These are phyloP conservation scores for Exserohilum turcica DNA, from an alignment of 2,329 filamentous ascomycete species.

Conservation along the genomic window DNA sequence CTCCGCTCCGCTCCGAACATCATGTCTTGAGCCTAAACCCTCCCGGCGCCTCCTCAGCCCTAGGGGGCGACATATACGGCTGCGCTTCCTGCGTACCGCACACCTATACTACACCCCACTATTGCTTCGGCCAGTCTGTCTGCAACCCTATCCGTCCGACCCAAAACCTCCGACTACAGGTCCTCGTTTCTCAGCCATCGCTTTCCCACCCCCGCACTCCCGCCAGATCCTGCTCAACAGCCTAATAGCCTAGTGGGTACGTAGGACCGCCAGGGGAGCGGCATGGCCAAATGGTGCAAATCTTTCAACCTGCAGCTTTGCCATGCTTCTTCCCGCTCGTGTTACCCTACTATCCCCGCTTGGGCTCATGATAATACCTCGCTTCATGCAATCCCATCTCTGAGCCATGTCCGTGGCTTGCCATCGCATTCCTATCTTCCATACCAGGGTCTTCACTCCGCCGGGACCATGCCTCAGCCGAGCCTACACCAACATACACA, in stretches of 20 bases:
- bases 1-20: too few relatives aligned
- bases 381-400: neutral
- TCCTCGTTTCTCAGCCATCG: too few relatives aligned
- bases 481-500: neutral
- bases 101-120: neutral
- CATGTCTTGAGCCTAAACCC: too few relatives aligned
- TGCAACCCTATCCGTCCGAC: too few relatives aligned
- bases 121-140: neutral
- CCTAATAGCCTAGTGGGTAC: neutral
- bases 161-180: too few relatives aligned
- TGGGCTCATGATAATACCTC: neutral
- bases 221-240: neutral
- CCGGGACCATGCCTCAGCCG: neutral
- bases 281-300: neutral
- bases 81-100: too few relatives aligned
- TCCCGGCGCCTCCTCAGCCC: too few relatives aligned
- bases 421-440: neutral
- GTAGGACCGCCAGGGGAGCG: neutral
- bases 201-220: neutral
- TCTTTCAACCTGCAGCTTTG: neutral
- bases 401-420: neutral
- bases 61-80: too few relatives aligned
- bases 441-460: neutral
- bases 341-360: neutral
- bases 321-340: neutral